Base-by-base conservation (phyloP, 805 yeast species). In the Candida alai region DNA sequence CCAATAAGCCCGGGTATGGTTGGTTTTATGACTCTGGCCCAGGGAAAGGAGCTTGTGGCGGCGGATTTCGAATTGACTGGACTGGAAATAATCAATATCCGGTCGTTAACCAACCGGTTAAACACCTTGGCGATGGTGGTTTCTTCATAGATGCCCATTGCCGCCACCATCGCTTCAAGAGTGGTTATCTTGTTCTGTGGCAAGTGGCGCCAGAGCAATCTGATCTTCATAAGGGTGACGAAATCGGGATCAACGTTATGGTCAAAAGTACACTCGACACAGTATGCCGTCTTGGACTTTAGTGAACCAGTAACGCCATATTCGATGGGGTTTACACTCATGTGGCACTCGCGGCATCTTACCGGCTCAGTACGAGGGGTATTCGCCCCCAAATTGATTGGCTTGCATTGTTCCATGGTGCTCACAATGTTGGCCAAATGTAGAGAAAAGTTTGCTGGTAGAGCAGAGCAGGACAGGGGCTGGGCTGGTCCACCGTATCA, bases 141-240 rank as follows among this genome's bases (percentile, higher is more conserved):
- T n/a, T 37, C 36, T 27, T 22, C 23, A 4, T 20, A 20, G 8
- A 12, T 8, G 11, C 19, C 23, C 10, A 35, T 16, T 25, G 44
- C 17, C 54, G 40, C 40, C 44, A 33, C 10, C 48, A 30, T 41
- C 21, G 30, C 24, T 37, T 24, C 19, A 48, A 17, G 25, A 45
- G 34, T 19, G 45, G 34, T 68, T 32, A 51, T 34, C 16, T 41
- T 45, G 12, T 30, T 36, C 18, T 47, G 47, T 1, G 41, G 40
- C 12, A 61, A 30, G 9, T 50, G 42, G 28, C 56, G 45, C 45
- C 49, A 62, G 13, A 62, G 41, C 34, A 56, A 60, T 39, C 76
- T 56, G 3, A 55, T 26, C 33, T 60, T 51, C 58, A 65, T 52
- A 20, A 69, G 39, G 11, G 56, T 44, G 18, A 43, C 34, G 27